Evolutionary conservation across 2,329 filamentous ascomycete species (phyloP).

Genomic region (Colletotrichum agaves): DNA sequence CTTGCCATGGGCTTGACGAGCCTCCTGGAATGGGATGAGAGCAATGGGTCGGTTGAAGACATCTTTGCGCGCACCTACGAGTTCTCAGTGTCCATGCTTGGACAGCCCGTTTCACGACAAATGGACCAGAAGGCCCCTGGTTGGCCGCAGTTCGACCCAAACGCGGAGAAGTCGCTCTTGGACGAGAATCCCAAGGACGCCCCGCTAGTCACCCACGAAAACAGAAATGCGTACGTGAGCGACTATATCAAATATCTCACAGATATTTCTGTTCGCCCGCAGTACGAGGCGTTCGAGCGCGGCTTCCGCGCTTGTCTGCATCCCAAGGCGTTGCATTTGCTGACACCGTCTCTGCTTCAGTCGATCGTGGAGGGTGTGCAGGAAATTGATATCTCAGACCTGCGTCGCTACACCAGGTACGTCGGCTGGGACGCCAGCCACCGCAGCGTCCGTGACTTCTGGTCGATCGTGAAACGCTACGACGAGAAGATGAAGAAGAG

Average conservation of each 20-base stretch:
- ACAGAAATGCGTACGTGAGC: conserved; percentile 80
- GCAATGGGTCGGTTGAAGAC: conserved; percentile 80
- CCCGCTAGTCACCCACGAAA: conserved; percentile 81
- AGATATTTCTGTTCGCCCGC: conserved; percentile 78
- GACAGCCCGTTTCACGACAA: conserved; percentile 65
- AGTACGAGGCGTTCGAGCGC: conserved; percentile 81
- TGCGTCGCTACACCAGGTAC: conserved; percentile 79
- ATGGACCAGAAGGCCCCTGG: conserved; percentile 58
- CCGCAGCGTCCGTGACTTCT: conserved; percentile 81
- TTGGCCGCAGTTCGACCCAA: conserved; percentile 65
- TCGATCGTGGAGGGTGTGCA: conserved; percentile 85
- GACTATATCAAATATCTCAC: conserved; percentile 90
- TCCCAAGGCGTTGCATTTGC: conserved; percentile 75
- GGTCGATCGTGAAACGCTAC: conserved; percentile 79
- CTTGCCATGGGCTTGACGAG: conserved; percentile 78
- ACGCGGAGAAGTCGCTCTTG: conserved; percentile 43
- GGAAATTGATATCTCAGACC: conserved; percentile 79
- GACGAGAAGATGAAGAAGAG: conserved; percentile 76
- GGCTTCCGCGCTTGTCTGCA: conserved; percentile 84
- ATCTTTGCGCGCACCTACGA: conserved; percentile 87
- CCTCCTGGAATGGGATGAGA: conserved; percentile 80
- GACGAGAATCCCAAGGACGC: conserved; percentile 63
- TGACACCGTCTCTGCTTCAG: conserved; percentile 77
- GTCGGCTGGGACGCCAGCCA: conserved; percentile 81
- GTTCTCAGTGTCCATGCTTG: conserved; percentile 75